Conservation (phyloP, 495 filamentous ascomycete genomes). For the Aspergillus coremiiformis region DNA sequence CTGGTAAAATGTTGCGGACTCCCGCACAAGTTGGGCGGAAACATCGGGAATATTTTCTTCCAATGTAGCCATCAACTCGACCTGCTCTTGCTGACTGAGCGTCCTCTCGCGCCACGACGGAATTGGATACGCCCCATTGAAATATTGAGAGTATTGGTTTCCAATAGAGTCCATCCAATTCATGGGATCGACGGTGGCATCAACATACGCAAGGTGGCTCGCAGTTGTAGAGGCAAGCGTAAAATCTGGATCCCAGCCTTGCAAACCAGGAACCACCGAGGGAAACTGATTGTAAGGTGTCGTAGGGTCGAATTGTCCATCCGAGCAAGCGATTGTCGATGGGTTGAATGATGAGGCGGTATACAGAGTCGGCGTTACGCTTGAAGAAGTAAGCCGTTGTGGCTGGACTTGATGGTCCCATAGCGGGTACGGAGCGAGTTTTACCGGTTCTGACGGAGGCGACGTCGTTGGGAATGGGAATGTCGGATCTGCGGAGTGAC, state of each 20-base stretch:
- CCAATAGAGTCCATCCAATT: constrained; percentile 37
- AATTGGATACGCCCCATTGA: constrained; percentile 37
- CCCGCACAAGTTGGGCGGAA: constrained; percentile 42
- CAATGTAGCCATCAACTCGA: constrained; percentile 60
- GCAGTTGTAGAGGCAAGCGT: constrained; percentile 37
- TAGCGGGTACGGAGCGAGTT: constrained; percentile 15
- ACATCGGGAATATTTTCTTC: constrained; percentile 54
- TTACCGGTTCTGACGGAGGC: constrained; percentile 20
- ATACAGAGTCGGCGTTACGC: constrained; percentile 15
- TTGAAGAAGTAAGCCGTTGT: constrained; percentile 10
- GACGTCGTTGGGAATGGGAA: constrained; percentile 21
- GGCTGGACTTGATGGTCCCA: constrained; percentile 17
- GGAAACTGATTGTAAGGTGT: constrained; percentile 42
- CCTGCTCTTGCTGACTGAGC: constrained; percentile 62
- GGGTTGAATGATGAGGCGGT: constrained; percentile 18
- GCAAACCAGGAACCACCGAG: constrained; percentile 39
- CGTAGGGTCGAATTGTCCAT: constrained; percentile 31
- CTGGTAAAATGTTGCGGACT: constrained; percentile 56
- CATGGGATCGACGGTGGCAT: constrained; percentile 32
- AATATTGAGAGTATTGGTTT: constrained; percentile 46
- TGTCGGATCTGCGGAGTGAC: constrained; percentile 32
- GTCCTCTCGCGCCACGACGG: constrained; percentile 50
- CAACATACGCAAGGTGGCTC: constrained; percentile 35
- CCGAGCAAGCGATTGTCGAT: constrained; percentile 20
- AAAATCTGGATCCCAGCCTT: constrained; percentile 42